A percentile compares a stretch with the other conserved stretches of the same genome.
These are phyloP conservation scores for Cyberlindnera nakhonratchasimensis DNA, from an alignment of 805 yeast species.

Conservation along the genomic window DNA sequence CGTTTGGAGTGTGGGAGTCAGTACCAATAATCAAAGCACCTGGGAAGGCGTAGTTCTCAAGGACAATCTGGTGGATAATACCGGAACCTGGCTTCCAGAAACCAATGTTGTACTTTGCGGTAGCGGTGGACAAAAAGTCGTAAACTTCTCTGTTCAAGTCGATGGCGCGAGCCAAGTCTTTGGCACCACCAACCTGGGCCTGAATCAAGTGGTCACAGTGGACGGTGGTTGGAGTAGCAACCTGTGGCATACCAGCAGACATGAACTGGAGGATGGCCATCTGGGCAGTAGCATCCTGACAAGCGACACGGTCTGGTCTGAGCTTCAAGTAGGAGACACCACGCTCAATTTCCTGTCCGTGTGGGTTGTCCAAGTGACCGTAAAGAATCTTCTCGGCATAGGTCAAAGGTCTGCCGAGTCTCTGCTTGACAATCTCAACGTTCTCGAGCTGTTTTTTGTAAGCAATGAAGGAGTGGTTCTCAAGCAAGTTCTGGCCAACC, in stretches of 20 bases:
- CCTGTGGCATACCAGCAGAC: constrained; percentile 88
- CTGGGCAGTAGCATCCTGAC: constrained; percentile 99
- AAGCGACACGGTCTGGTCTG: constrained; percentile 96
- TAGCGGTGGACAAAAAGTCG: constrained; percentile 89
- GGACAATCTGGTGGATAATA: constrained; percentile 94
- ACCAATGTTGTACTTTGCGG: constrained; percentile 92
- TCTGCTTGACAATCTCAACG: constrained; percentile 75
- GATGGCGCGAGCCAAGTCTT: constrained; percentile 77
- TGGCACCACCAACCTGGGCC: constrained; percentile 88
- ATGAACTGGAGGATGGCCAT: constrained; percentile 97
- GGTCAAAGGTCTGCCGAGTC: constrained; percentile 86
- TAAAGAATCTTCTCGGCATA: constrained; percentile 93
- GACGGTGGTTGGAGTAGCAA: constrained; percentile 91
- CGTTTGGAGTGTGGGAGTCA: constrained; percentile 98
- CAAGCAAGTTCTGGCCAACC: constrained; percentile 78
- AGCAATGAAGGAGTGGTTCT: constrained; percentile 80
- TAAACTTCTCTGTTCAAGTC: constrained; percentile 91
- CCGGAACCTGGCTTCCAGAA: constrained; percentile 99
- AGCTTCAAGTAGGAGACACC: constrained; percentile 90
- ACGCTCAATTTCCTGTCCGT: constrained; percentile 77
- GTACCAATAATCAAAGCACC: constrained; percentile 97
- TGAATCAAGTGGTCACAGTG: constrained; percentile 98
- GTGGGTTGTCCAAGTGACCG: constrained; percentile 93
- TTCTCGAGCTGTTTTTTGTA: constrained; percentile 90
- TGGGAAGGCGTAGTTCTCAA: constrained; percentile 95